These are phyloP conservation scores for Kwoniella mangroviensis DNA, from an alignment of 768 basidiomycete genomes.

Conservation along the genomic window DNA sequence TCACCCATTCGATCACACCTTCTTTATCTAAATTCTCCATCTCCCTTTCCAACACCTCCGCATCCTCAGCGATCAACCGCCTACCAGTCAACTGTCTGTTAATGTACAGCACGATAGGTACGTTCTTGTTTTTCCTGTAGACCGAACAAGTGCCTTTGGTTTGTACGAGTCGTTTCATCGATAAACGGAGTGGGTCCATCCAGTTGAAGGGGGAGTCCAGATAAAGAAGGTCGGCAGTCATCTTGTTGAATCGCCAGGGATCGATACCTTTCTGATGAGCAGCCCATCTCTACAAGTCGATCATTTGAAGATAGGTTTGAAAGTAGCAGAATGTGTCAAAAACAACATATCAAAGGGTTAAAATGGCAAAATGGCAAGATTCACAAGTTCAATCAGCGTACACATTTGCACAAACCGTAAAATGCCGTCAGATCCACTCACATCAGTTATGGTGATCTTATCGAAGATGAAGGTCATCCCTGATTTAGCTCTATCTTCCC, in stretches of 20 bases:
- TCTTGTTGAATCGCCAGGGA: constrained; percentile 40
- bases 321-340: neutral
- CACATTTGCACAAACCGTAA: too few species aligned
- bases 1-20: constrained; percentile 36
- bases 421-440: too few species aligned
- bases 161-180: constrained; percentile 24
- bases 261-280: constrained; percentile 35
- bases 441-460: constrained; percentile 39
- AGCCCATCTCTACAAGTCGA: constrained; percentile 35
- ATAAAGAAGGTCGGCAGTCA: constrained; percentile 36
- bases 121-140: constrained; percentile 23
- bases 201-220: constrained; percentile 32
- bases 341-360: neutral
- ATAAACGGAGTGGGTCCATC: constrained; percentile 41
- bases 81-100: constrained; percentile 42
- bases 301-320: neutral
- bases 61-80: constrained; percentile 30
- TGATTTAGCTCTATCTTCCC: constrained; percentile 33
- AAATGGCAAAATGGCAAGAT: too few species aligned
- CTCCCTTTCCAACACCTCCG: constrained; percentile 20
- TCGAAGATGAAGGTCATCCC: constrained; percentile 39
- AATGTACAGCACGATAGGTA: constrained; percentile 47
- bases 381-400: too few species aligned
- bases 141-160: constrained; percentile 30
- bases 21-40: constrained; percentile 32